These are phyloP conservation scores for Epichloe sibirici DNA, from an alignment of 2,329 filamentous ascomycete species.

Conservation along the genomic window DNA sequence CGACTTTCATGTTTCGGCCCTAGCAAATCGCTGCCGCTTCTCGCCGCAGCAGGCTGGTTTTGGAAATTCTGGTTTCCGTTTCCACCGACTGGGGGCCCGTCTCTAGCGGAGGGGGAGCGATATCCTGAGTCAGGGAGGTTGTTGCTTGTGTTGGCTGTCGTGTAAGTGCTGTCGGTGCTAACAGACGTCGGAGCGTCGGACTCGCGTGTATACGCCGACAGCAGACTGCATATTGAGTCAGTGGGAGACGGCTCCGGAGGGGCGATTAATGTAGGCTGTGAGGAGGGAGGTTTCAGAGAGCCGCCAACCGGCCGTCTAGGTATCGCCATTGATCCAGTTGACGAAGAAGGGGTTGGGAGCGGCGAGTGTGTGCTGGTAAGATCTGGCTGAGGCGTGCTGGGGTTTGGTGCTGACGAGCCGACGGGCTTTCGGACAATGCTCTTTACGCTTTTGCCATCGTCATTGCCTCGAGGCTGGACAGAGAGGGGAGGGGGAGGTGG, in stretches of 20 bases:
- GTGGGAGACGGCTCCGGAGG: constrained; percentile 26
- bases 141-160: constrained; percentile 3
- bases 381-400: not conserved
- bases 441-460: constrained; percentile 6
- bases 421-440: constrained; percentile 12
- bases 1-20: not conserved
- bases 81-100: not conserved
- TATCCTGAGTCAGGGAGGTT: not conserved
- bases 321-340: constrained; percentile 19
- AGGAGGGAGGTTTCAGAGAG: not conserved
- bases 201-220: constrained; percentile 42
- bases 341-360: constrained; percentile 9
- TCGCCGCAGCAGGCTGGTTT: not conserved
- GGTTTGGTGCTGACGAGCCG: constrained; percentile 4
- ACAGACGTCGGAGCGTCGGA: constrained; percentile 23
- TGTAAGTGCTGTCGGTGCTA: constrained; percentile 6
- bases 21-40: not conserved
- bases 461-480: constrained; percentile 13
- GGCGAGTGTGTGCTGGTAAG: constrained; percentile 3
- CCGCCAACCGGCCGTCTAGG: constrained; percentile 23
- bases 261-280: constrained; percentile 6
- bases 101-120: not conserved
- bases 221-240: constrained; percentile 40
- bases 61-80: not conserved
- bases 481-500: constrained; percentile 12